Evolutionary conservation across 116 monocot genomes (phyloP).

Genomic region (Iris pallida): DNA sequence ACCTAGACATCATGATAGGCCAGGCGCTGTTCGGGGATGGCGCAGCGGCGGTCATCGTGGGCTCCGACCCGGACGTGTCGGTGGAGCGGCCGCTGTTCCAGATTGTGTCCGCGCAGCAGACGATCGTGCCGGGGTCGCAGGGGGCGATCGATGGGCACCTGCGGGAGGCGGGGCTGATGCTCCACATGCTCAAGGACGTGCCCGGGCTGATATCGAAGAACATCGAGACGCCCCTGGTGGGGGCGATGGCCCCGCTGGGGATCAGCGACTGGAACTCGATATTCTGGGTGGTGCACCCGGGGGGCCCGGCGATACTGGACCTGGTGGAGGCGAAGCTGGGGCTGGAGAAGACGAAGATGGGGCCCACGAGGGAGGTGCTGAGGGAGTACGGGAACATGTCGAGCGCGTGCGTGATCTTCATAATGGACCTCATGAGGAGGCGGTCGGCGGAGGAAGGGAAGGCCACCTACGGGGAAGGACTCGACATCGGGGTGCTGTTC

Average conservation of each 20-base stretch:
- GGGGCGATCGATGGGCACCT: conserved; percentile 44
- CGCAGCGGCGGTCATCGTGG: conserved; percentile 32
- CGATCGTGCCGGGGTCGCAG: conserved; percentile 14
- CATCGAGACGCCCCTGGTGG: conserved; percentile 26
- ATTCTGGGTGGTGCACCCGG: conserved; percentile 47
- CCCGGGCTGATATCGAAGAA: conserved; percentile 41
- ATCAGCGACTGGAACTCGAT: conserved; percentile 33
- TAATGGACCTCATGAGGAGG: conserved; percentile 34
- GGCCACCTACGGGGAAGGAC: conserved; percentile 31
- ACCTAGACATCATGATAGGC: conserved; percentile 32
- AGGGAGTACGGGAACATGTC: conserved; percentile 47
- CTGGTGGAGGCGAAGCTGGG: conserved; percentile 29
- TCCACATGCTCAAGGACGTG: conserved; percentile 42
- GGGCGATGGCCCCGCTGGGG: conserved; percentile 30
- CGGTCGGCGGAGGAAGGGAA: conserved; percentile 19
- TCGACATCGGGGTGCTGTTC: conserved; percentile 39
- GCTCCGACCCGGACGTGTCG: conserved; percentile 15
- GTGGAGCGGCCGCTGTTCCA: conserved; percentile 23
- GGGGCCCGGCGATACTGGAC: conserved; percentile 38
- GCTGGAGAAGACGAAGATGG: conserved; percentile 22
- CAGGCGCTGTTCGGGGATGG: conserved; percentile 37
- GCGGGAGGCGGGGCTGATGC: conserved; percentile 30
- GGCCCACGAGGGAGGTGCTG: conserved; percentile 26
- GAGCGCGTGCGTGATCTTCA: conserved; percentile 43
- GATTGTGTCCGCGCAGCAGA: conserved; percentile 17